These are phyloP conservation scores for Aspergillus felis DNA, from an alignment of 2,329 filamentous ascomycete species.

Conservation along the genomic window DNA sequence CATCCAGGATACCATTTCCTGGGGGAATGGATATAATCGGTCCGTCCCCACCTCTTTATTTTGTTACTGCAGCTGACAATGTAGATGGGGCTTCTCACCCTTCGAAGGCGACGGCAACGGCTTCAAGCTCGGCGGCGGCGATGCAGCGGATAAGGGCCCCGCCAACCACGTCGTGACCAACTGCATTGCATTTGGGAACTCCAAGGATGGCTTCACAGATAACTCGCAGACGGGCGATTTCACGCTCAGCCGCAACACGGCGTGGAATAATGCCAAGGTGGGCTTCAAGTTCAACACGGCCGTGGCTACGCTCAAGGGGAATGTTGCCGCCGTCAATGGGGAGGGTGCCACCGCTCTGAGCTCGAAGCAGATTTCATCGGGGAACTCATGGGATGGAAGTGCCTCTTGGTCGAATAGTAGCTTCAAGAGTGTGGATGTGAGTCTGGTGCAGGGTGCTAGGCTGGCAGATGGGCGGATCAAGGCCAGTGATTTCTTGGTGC, in stretches of 20 bases:
- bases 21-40: constrained; percentile 15
- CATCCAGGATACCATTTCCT: constrained; percentile 15
- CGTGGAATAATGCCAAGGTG: constrained; percentile 13
- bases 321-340: constrained; percentile 13
- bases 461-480: constrained; percentile 9
- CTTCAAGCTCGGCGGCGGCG: constrained; percentile 17
- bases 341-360: constrained; percentile 9
- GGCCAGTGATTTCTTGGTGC: constrained; percentile 12
- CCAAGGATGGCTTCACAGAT: constrained; percentile 16
- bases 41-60: not conserved
- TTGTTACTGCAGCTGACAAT: not conserved
- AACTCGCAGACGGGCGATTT: constrained; percentile 17
- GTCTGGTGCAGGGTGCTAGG: constrained; percentile 9
- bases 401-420: constrained; percentile 7
- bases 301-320: constrained; percentile 8
- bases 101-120: constrained; percentile 19
- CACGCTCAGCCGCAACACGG: constrained; percentile 11
- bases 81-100: constrained; percentile 14
- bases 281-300: constrained; percentile 13
- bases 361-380: constrained; percentile 5
- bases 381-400: constrained; percentile 13
- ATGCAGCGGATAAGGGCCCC: constrained; percentile 11
- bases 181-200: constrained; percentile 13
- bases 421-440: constrained; percentile 14
- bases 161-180: constrained; percentile 15